Evolutionary conservation across 2,329 filamentous ascomycete genomes (phyloP).

Genomic region (Paracoccidioides lutzii): DNA sequence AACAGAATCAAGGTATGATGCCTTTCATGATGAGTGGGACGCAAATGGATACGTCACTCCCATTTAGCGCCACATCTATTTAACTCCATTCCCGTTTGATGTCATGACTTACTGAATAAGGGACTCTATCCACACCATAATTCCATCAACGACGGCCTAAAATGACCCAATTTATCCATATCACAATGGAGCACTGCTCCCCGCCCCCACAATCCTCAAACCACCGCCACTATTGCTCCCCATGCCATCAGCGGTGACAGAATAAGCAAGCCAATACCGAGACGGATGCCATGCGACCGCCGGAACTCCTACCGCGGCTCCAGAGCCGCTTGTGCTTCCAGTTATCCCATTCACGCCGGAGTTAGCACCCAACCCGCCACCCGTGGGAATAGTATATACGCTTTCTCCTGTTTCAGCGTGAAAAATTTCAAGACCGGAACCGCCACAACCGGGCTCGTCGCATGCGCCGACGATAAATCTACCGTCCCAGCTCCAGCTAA

Average conservation of each 20-base stretch:
- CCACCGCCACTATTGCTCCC: slow-evolving; percentile 28
- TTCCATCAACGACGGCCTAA: not conserved
- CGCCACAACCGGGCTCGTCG: slow-evolving; percentile 33
- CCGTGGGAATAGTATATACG: slow-evolving; percentile 33
- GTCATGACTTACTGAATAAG: too few species aligned
- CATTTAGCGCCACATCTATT: too few species aligned
- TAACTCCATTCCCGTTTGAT: too few species aligned
- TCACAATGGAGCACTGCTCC: slow-evolving; percentile 14
- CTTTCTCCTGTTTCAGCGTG: slow-evolving; percentile 39
- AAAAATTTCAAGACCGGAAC: slow-evolving; percentile 36
- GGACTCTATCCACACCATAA: not conserved
- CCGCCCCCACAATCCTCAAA: slow-evolving; percentile 37
- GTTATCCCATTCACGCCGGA: not conserved
- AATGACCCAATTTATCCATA: not conserved
- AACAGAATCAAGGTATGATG: too few species aligned
- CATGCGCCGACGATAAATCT: slow-evolving; percentile 37
- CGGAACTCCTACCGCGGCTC: slow-evolving; percentile 26
- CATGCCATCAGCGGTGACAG: slow-evolving; percentile 30
- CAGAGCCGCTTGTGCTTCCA: not conserved
- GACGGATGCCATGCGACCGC: slow-evolving; percentile 40
- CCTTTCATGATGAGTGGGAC: too few species aligned
- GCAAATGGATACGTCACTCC: too few species aligned
- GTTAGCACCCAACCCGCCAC: slow-evolving; percentile 13
- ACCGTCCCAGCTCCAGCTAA: slow-evolving; percentile 40
- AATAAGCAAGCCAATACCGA: slow-evolving; percentile 38